Conservation (phyloP, 352 stramenopile species). For the Phytophthora agathidicida region DNA sequence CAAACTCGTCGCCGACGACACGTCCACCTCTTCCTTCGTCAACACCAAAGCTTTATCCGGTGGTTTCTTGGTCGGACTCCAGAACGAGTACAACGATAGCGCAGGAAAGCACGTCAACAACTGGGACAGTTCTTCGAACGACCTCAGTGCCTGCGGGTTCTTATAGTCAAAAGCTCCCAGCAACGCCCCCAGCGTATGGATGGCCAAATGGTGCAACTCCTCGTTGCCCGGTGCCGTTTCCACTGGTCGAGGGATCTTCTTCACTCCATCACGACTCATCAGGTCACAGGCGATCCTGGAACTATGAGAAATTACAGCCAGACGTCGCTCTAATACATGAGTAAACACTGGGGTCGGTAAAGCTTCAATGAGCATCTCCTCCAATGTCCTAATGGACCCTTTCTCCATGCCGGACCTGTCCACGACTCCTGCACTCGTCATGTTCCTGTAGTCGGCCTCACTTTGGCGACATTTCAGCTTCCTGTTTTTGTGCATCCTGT, state of each 20-base stretch:
- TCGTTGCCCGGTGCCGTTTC: conserved; percentile 48
- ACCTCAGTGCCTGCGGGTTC: conserved; percentile 46
- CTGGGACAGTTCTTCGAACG: conserved; percentile 82
- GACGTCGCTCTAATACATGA: conserved; percentile 72
- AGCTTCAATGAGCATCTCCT: conserved; percentile 82
- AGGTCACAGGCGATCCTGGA: conserved; percentile 62
- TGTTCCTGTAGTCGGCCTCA: conserved; percentile 80
- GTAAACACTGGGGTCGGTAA: conserved; percentile 82
- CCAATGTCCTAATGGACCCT: conserved; percentile 70
- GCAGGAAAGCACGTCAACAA: conserved; percentile 76
- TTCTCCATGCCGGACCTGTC: conserved; percentile 79
- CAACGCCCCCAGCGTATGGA: conserved; percentile 77
- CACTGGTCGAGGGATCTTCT: conserved; percentile 45
- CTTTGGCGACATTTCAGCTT: conserved; percentile 85
- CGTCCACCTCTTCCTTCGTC: conserved; percentile 50
- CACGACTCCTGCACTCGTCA: conserved; percentile 82
- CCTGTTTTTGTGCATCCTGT: conserved; percentile 87
- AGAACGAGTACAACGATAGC: conserved; percentile 86
- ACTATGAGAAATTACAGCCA: conserved; percentile 86
- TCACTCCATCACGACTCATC: conserved; percentile 54
- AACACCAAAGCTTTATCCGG: conserved; percentile 64
- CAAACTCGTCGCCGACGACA: conserved; percentile 58
- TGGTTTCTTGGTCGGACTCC: conserved; percentile 72
- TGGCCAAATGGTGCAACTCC: conserved; percentile 84
- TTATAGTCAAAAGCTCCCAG: conserved; percentile 77